Conservation (phyloP, 2,329 filamentous ascomycete species). For the Periconia macrospinosa region DNA sequence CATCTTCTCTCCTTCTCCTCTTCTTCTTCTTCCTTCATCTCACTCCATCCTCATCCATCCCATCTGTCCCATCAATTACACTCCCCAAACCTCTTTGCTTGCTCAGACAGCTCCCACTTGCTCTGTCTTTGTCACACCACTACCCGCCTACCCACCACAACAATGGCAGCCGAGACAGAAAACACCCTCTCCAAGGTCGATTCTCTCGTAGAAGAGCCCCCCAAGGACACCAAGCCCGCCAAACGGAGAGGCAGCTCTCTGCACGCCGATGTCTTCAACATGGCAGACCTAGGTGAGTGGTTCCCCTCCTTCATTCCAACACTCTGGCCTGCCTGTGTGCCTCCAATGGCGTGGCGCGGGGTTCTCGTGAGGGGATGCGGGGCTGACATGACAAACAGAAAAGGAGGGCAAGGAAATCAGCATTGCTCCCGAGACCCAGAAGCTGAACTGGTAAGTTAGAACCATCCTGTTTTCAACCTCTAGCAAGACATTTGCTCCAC, state of each 20-base stretch:
- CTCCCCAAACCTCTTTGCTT: not conserved
- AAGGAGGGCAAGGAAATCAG: conserved; percentile 70
- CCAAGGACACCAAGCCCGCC: conserved; percentile 65
- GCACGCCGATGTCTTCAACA: conserved; percentile 74
- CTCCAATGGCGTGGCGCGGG: conserved; percentile 13
- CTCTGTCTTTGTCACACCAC: not conserved
- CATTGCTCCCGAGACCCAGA: conserved; percentile 81
- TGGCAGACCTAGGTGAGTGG: conserved; percentile 79
- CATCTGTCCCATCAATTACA: not conserved
- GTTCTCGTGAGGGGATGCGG: conserved; percentile 28
- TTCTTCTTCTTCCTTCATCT: conserved; percentile 14
- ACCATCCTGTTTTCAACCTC: not conserved
- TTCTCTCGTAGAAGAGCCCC: conserved; percentile 77
- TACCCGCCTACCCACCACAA: conserved; percentile 13
- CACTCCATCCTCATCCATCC: conserved; percentile 3
- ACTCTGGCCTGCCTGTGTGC: not conserved
- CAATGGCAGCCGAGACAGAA: conserved; percentile 57
- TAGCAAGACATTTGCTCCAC: not conserved
- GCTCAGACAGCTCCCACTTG: not conserved
- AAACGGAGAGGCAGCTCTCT: conserved; percentile 74
- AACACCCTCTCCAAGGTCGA: conserved; percentile 81
- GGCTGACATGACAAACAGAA: conserved; percentile 58
- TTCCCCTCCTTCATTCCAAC: not conserved
- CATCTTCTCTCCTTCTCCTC: conserved; percentile 20
- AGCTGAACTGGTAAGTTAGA: conserved; percentile 76